Conservation (phyloP, 805 yeast genomes). For the Yueomyces sinensis region DNA sequence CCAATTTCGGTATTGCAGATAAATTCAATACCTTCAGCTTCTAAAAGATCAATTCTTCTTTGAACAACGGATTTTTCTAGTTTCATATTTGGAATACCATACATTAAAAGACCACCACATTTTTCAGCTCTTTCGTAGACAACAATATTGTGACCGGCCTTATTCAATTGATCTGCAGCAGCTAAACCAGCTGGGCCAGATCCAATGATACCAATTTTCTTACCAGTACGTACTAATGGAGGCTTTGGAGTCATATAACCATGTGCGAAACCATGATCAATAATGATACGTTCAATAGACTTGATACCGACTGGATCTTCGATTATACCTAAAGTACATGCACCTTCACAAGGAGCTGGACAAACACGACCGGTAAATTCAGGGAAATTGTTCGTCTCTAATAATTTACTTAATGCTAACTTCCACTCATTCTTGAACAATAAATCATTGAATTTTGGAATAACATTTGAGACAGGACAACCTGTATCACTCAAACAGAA, state of each 20-base stretch:
- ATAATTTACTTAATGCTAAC: conserved; percentile 79
- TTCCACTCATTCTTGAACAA: conserved; percentile 92
- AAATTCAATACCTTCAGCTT: conserved; percentile 79
- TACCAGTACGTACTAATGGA: conserved; percentile 73
- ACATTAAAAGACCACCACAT: conserved; percentile 95
- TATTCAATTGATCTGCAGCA: conserved; percentile 91
- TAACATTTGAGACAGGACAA: conserved; percentile 92
- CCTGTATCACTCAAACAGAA: conserved; percentile 98
- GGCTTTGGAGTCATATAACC: conserved; percentile 90
- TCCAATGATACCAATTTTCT: conserved; percentile 75
- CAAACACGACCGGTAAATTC: conserved; percentile 97
- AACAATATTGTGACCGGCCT: conserved; percentile 86
- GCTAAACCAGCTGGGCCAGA: conserved; percentile 98
- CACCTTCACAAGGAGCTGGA: conserved; percentile 99
- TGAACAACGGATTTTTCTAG: conserved; percentile 85
- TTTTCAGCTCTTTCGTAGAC: conserved; percentile 91
- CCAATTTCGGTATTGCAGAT: conserved; percentile 72
- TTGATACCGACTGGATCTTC: conserved; percentile 95
- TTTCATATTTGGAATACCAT: conserved; percentile 99
- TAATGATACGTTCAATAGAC: conserved; percentile 89
- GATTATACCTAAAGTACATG: conserved; percentile 85
- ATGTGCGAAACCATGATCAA: conserved; percentile 89
- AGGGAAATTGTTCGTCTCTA: conserved; percentile 97
- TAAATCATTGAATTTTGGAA: conserved; percentile 96
- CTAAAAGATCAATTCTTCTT: conserved; percentile 83